phyloP scores from a whole-genome alignment of 2,329 filamentous ascomycete species.

The Aspergillus ruber region DNA sequence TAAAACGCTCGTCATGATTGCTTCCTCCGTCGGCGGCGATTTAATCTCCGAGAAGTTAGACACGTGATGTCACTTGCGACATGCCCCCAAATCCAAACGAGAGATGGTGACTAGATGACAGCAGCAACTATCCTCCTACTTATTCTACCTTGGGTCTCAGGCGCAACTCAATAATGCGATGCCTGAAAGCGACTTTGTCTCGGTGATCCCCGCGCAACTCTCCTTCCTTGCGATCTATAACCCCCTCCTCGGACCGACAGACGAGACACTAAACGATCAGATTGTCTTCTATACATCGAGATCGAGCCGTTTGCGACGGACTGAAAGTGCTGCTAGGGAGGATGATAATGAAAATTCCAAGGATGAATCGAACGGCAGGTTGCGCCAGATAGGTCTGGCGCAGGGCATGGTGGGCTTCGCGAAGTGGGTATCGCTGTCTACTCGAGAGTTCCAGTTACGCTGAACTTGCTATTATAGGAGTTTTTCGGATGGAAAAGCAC shows the following conservation, averaged over 20 bases:
- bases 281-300: constrained; percentile 85
- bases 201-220: constrained; percentile 69
- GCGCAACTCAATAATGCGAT: constrained; percentile 26
- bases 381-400: constrained; percentile 89
- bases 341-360: constrained; percentile 31
- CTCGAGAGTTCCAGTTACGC: constrained; percentile 2
- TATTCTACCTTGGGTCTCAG: constrained; percentile 4
- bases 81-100: neutral
- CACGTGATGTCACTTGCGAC: constrained; percentile 28
- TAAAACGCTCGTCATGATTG: neutral
- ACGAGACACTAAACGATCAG: constrained; percentile 70
- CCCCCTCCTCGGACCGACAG: constrained; percentile 66
- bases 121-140: neutral
- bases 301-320: constrained; percentile 21
- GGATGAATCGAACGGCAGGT: constrained; percentile 73
- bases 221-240: constrained; percentile 95
- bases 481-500: constrained; percentile 69
- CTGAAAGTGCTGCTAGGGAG: constrained; percentile 10
- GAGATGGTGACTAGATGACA: constrained; percentile 3
- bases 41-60: constrained; percentile 2
- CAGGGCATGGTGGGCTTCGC: constrained; percentile 96
- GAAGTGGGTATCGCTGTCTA: constrained; percentile 41
- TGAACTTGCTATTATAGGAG: constrained; percentile 46
- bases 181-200: constrained; percentile 30
- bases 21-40: neutral